phyloP scores from a whole-genome alignment of 1,284 basidiomycete genomes.

The Sphagnurus paluster region DNA sequence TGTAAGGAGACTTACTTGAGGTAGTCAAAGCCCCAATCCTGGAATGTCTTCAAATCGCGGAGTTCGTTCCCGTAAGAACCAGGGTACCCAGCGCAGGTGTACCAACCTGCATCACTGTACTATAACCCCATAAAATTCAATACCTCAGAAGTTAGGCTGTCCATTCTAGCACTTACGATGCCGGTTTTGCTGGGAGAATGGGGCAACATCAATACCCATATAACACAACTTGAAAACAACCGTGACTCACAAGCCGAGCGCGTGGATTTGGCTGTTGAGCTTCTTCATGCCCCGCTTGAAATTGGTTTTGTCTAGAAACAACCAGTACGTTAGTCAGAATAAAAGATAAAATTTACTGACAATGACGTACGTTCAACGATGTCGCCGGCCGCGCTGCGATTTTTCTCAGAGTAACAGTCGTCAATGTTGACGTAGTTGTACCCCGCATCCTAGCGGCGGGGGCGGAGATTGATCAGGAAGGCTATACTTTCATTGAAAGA shows the following conservation, averaged over 20 bases:
- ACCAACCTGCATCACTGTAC: conserved; percentile 57
- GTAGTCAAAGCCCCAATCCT: conserved; percentile 54
- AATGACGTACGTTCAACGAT: conserved; percentile 37
- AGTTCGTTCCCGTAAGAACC: conserved; percentile 52
- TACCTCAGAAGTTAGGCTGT: neutral
- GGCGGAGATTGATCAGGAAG: conserved; percentile 1
- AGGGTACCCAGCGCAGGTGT: conserved; percentile 50
- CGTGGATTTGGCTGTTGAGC: conserved; percentile 45
- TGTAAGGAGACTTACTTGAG: conserved; percentile 37
- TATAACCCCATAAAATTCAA: conserved; percentile 20
- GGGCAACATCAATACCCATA: neutral
- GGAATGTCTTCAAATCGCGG: conserved; percentile 42
- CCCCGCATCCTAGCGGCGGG: conserved; percentile 51
- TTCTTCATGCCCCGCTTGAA: conserved; percentile 48
- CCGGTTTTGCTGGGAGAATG: conserved; percentile 18
- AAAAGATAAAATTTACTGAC: neutral
- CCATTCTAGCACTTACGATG: conserved; percentile 14
- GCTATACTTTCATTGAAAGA: neutral
- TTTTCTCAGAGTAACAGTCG: conserved; percentile 53
- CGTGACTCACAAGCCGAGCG: conserved; percentile 44
- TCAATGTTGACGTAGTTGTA: conserved; percentile 54
- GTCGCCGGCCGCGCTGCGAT: conserved; percentile 41
- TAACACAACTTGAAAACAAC: neutral
- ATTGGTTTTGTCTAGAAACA: conserved; percentile 28
- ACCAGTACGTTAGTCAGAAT: neutral